Base-by-base conservation (phyloP, 306 rosid genomes). In the Medicago ruthenica region DNA sequence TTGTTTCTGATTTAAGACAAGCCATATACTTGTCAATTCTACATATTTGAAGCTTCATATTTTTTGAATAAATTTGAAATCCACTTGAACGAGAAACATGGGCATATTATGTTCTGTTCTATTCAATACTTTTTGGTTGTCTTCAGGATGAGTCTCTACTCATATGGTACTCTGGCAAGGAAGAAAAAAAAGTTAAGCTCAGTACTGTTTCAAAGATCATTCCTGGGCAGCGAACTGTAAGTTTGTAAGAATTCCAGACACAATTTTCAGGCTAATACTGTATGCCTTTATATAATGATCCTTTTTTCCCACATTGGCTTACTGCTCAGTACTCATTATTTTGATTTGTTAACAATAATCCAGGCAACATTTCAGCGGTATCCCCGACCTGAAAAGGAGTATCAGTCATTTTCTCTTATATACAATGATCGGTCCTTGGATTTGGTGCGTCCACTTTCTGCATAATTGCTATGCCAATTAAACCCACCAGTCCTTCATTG, bases 161-260 rank as follows among this genome's bases (percentile, higher is more conserved):
- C 83, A 48, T 95, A 71, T 95, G 99, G 97, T 95, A 87, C 89
- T 88, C 91, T 42, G 99, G 89, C 54, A 95, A 90, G 84, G 91
- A 95, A 45, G 97, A 95, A 87, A 95, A 89, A 59, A 89, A 90
- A 11, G 69, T 95, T 71, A 89, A 87, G 83, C 86, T 95, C 63
- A 81, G 92, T 80, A 85, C 81, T 59, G 99, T 92, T 79, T 85
- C 97, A 60, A 89, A 79, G 79, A 95, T 95, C 80, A 90, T 92
- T 85, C 97, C 97, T 62, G 99, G 99, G 24, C 99, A 95, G 85
- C 87, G 97, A 60, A 95, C 99, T 82, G 99, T 95, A 88, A 89
- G 99, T 87, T 87, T 84, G 62, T 67, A 73, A 14, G 77, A 76
- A 71, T 39, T 16, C n/a, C 44, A 54, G 59, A 58, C 53, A 61